Conservation (phyloP, 2,329 filamentous ascomycete genomes). For the Calonectria leucothoes region DNA sequence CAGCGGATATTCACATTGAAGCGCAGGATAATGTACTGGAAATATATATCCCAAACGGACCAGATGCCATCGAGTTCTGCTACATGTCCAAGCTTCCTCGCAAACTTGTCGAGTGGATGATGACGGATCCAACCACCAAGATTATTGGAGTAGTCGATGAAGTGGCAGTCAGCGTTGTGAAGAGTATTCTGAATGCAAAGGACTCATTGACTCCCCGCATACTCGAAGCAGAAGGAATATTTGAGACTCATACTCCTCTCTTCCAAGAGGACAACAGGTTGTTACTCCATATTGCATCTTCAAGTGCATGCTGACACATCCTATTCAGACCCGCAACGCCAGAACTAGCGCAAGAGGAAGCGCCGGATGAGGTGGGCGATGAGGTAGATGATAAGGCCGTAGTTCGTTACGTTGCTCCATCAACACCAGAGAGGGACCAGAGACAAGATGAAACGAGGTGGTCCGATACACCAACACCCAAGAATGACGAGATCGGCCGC, state of each 20-base stretch:
- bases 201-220: background rate
- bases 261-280: background rate
- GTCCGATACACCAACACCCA: background rate
- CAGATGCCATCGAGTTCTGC: constrained; percentile 35
- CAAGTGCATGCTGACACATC: background rate
- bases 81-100: constrained; percentile 32
- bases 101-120: constrained; percentile 37
- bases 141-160: constrained; percentile 20
- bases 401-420: background rate
- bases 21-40: constrained; percentile 25
- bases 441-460: background rate
- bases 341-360: background rate
- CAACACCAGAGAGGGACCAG: background rate
- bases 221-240: constrained; percentile 15
- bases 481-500: background rate
- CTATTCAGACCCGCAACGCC: background rate
- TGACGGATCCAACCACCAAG: constrained; percentile 30
- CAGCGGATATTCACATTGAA: constrained; percentile 7
- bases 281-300: no score
- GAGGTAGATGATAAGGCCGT: background rate
- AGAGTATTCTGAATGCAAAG: constrained; percentile 23
- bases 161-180: constrained; percentile 30
- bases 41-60: constrained; percentile 27
- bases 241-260: background rate
- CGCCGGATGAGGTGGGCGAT: background rate